Evolutionary conservation across 257 asterid genomes (phyloP).

Genomic region (Nyctanthes arbortristis): DNA sequence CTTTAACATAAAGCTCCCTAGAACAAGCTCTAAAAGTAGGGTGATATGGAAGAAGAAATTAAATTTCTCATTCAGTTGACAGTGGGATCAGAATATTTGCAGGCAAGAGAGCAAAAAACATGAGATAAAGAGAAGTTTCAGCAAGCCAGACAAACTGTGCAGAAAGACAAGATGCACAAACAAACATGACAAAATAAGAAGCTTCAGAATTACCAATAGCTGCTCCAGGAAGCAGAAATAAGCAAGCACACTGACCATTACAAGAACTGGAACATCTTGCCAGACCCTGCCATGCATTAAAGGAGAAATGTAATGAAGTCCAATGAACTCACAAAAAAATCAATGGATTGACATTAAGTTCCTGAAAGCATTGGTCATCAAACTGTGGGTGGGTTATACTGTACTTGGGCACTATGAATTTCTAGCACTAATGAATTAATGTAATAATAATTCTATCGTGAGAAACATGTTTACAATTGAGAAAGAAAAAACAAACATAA

Average conservation of each 20-base stretch:
- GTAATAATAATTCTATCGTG: background rate
- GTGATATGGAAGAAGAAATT: no score
- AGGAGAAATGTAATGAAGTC: slow-evolving; percentile 3
- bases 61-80: background rate
- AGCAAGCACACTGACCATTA: slow-evolving; percentile 97
- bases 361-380: background rate
- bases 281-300: slow-evolving; percentile 61
- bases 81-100: background rate
- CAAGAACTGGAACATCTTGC: slow-evolving; percentile 96
- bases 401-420: background rate
- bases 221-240: slow-evolving; percentile 98
- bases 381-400: background rate
- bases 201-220: slow-evolving; percentile 71
- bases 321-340: background rate
- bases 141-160: slow-evolving; percentile 7
- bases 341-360: background rate
- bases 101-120: slow-evolving; percentile 1
- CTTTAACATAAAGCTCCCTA: no score
- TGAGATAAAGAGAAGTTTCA: background rate
- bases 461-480: background rate
- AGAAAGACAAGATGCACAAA: slow-evolving; percentile 12
- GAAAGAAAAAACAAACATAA: no score
- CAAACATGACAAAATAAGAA: slow-evolving; percentile 9
- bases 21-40: no score
- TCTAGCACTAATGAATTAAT: background rate